Conservation (phyloP, 2,329 filamentous ascomycete genomes). For the Alternaria postmessia region DNA sequence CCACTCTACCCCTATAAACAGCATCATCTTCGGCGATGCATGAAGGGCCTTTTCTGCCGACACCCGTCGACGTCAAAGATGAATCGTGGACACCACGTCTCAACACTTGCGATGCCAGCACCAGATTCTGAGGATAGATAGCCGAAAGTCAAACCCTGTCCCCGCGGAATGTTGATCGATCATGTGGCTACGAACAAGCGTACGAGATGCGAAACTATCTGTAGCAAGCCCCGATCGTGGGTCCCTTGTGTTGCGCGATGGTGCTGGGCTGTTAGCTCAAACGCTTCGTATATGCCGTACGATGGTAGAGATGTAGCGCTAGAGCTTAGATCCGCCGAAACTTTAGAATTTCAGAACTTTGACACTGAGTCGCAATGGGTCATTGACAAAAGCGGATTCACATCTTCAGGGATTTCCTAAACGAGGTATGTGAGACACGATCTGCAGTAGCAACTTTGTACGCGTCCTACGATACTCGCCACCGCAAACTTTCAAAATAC, state of each 20-base stretch:
- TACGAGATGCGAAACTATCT: neutral
- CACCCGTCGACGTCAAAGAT: neutral
- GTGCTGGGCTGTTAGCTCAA: neutral
- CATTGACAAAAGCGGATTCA: neutral
- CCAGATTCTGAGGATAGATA: constrained; percentile 6
- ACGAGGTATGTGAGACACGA: neutral
- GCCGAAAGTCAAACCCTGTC: constrained; percentile 9
- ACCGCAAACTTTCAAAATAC: neutral
- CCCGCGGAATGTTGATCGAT: neutral
- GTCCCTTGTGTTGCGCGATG: neutral
- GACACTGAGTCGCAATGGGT: neutral
- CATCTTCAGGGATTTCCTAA: neutral
- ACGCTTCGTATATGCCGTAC: neutral
- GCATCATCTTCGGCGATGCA: neutral
- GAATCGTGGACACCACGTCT: neutral
- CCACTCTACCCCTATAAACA: neutral
- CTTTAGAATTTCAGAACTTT: neutral
- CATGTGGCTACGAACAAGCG: neutral
- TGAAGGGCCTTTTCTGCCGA: neutral
- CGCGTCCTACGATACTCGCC: neutral
- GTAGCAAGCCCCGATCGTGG: neutral
- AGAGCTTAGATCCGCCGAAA: constrained; percentile 1
- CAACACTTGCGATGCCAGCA: neutral
- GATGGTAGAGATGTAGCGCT: constrained; percentile 3
- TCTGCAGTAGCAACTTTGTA: neutral